Evolutionary conservation across 108 stramenopile species (phyloP).

Genomic region (Skeletonema costatum): DNA sequence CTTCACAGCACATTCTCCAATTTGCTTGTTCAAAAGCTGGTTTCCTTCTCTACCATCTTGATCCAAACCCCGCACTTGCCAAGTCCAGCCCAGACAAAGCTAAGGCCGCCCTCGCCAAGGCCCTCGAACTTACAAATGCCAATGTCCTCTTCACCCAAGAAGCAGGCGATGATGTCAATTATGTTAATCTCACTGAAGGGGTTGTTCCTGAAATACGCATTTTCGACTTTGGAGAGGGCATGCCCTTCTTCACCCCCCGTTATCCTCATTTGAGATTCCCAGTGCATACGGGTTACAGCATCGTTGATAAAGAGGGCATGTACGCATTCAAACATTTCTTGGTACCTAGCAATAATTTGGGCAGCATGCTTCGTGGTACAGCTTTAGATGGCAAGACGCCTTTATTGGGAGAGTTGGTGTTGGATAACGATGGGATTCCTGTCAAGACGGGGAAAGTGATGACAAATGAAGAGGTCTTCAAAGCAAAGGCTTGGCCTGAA

Average conservation of each 20-base stretch:
- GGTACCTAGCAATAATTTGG: conserved; percentile 61
- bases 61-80: conserved; percentile 66
- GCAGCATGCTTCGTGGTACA: conserved; percentile 45
- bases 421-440: conserved; percentile 73
- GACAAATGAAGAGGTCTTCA: conserved; percentile 79
- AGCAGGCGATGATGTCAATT: conserved; percentile 84
- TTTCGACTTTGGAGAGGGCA: conserved; percentile 79
- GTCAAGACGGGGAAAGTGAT: conserved; percentile 62
- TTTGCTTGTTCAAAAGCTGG: conserved; percentile 92
- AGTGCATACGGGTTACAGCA: conserved; percentile 88
- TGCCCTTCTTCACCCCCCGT: conserved; percentile 84
- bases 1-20: conserved; percentile 84
- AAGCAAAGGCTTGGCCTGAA: conserved; percentile 65
- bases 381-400: conserved; percentile 68
- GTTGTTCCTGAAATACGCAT: conserved; percentile 82
- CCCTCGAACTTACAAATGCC: conserved; percentile 80
- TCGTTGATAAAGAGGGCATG: conserved; percentile 83
- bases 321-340: conserved; percentile 72
- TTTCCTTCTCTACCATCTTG: conserved; percentile 78
- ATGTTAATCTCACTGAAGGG: conserved; percentile 65
- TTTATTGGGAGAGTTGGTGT: conserved; percentile 67
- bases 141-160: conserved; percentile 84
- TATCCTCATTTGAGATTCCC: conserved; percentile 86
- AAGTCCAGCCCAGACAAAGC: conserved; percentile 64
- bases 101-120: conserved; percentile 67